Evolutionary conservation across 2,329 filamentous ascomycete genomes (phyloP), one percentile per base, ranked within the genome.

Genomic region (Blastomyces gilchristii): DNA sequence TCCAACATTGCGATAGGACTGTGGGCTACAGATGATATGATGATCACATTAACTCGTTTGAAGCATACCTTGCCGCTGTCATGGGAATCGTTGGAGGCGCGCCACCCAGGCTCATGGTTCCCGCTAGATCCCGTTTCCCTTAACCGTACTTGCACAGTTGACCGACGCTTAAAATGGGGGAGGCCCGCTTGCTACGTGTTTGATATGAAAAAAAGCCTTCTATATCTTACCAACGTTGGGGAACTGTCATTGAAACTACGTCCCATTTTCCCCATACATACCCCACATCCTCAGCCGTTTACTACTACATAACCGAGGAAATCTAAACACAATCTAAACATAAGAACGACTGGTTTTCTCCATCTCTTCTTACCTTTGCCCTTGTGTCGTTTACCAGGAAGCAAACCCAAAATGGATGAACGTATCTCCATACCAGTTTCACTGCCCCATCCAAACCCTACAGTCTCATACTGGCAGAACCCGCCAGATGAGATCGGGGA

Each of bases 381-480:
- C 22, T 28, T 28, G 22, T 22, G 11, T 4, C 22, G 8, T 49
- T 28, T 50, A 50, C 22, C 49, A 28, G 14, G 49, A 22, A 50
- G 22, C 57, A 37, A 37, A 45, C 9, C 8, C 12, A 47, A 28
- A 16, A 67, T 67, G 66, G 62, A 67, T 28, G 54, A 65, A 56
- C 59, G 63, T 59, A 62, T 59, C 22, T 63, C 63, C 28, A 65
- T 67, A 61, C 66, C 66, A 9, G 64, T 67, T 7, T 62, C 64
- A 4, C 71, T 71, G 28, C 71, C 71, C 3, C 39, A 59, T 16
- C 62, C 65, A 1, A 70, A 69, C 58, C 71, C 71, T 28, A 72
- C 70, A 3, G 43, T 63, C 31, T 70, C 70, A 22, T 72, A 71
- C 63, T 73, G 71, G 71, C 71, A 73, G 65, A 71, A 76, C 62